Evolutionary conservation across 805 yeast genomes (phyloP), one percentile per base, ranked within the genome.

Genomic region (Candida xyloterini): DNA sequence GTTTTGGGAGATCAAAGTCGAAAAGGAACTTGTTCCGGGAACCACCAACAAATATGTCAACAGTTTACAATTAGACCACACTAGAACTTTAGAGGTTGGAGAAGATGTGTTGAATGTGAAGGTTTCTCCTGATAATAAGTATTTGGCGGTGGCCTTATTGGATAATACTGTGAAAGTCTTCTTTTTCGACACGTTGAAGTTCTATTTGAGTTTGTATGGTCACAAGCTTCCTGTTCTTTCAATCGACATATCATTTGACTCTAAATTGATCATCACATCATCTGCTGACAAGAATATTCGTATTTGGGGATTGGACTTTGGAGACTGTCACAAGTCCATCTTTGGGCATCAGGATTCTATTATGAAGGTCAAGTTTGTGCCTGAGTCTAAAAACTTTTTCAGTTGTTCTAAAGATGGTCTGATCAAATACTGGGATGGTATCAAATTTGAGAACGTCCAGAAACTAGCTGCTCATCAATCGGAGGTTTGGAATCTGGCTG

Each of bases 251-350:
- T 86, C 98, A 1, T 71, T 63, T 51, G 99, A 93, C 62, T 81
- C 91, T 27, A 91, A 93, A 62, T 61, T 93, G 51, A 74, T 93
- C 46, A 79, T 91, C 38, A 87, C 98, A 0, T 86, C 96, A 4
- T 88, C 97, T 1, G 99, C 99, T 0, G 99, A 93, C 65, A 93
- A 93, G 63, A 93, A 93, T 63, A 86, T 93, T 58, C 89, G 95
- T 65, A 84, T 93, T 42, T 93, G 99, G 99, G 99, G 99, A 36
- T 68, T 93, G 43, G 99, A 93, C 62, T 93, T 93, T 64, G 99
- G 99, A 65, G 99, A 93, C 64, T 93, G 99, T 70, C 99, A 93
- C 63, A 84, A 84, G 60, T 91, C 98, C 2, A 78, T 93, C 20
- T 93, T 93, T 62, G 99, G 95, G 1, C 99, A 93, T 60, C 95